A percentile compares a stretch with the other conserved stretches of the same genome.
phyloP scores from a whole-genome alignment of 352 stramenopile genomes.

The Globisporangium yorkense region DNA sequence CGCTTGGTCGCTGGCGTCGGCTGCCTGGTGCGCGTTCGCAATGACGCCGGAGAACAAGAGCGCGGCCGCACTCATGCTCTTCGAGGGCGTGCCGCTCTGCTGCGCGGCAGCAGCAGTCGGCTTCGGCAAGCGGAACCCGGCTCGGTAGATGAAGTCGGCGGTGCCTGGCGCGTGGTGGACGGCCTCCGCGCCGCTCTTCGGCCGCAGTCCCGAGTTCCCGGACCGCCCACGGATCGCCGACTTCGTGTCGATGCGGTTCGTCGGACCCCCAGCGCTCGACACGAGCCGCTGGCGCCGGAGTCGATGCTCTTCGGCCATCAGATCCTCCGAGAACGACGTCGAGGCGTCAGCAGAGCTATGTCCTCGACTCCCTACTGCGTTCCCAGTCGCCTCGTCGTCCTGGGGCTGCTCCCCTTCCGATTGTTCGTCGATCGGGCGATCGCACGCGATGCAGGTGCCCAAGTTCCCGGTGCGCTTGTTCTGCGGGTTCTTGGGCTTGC shows the following conservation, averaged over 20 bases:
- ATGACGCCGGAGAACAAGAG: slow-evolving; percentile 12
- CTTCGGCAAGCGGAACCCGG: slow-evolving; percentile 52
- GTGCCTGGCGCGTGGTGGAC: slow-evolving; percentile 39
- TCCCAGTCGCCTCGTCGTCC: neutral
- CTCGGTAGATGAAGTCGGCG: slow-evolving; percentile 51
- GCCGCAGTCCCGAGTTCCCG: slow-evolving; percentile 20
- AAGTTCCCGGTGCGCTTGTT: slow-evolving; percentile 21
- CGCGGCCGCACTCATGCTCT: slow-evolving; percentile 14
- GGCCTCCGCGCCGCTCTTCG: slow-evolving; percentile 22
- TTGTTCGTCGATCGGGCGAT: slow-evolving; percentile 43
- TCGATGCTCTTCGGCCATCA: slow-evolving; percentile 25
- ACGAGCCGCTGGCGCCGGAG: slow-evolving; percentile 24
- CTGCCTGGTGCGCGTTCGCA: neutral
- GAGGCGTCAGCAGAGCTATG: neutral
- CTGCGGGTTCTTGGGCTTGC: slow-evolving; percentile 24
- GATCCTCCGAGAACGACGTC: slow-evolving; percentile 12
- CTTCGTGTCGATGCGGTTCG: slow-evolving; percentile 46
- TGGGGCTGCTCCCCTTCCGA: neutral
- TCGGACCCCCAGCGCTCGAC: neutral
- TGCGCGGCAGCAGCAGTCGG: neutral
- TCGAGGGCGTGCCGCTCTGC: slow-evolving; percentile 4
- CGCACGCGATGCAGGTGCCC: slow-evolving; percentile 58
- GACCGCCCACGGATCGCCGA: slow-evolving; percentile 38
- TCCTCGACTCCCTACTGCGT: neutral
- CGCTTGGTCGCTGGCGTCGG: neutral